Conservation (phyloP, 2,329 filamentous ascomycete species). For the Ascocoryne sarcoides region DNA sequence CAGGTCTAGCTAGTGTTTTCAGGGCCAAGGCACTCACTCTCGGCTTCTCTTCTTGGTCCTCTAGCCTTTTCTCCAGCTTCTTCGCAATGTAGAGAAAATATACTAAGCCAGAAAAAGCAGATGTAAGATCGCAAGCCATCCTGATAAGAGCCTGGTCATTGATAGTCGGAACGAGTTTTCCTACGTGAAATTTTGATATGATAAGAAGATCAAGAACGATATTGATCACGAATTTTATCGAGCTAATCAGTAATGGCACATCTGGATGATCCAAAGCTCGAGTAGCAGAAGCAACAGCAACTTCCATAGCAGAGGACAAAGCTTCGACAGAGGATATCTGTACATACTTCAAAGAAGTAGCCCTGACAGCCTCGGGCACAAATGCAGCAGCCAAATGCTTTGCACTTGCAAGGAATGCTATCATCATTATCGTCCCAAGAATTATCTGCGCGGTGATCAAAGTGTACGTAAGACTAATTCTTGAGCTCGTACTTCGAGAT, state of each 20-base stretch:
- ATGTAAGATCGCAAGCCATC: slow-evolving; percentile 49
- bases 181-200: slow-evolving; percentile 57
- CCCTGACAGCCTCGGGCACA: slow-evolving; percentile 50
- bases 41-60: slow-evolving; percentile 12
- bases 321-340: slow-evolving; percentile 55
- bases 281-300: slow-evolving; percentile 45
- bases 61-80: slow-evolving; percentile 6
- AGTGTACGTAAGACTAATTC: slow-evolving; percentile 53
- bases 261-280: slow-evolving; percentile 61
- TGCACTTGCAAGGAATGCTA: slow-evolving; percentile 48
- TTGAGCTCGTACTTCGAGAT: slow-evolving; percentile 39
- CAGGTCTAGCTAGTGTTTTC: slow-evolving; percentile 44
- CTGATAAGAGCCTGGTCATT: slow-evolving; percentile 57
- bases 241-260: slow-evolving; percentile 58
- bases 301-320: slow-evolving; percentile 53
- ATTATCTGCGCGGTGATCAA: slow-evolving; percentile 51
- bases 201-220: slow-evolving; percentile 59
- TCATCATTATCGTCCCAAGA: slow-evolving; percentile 50
- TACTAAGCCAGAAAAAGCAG: slow-evolving; percentile 44
- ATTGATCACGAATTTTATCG: slow-evolving; percentile 54
- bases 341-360: slow-evolving; percentile 52
- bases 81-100: slow-evolving; percentile 45
- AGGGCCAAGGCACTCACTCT: slow-evolving; percentile 38
- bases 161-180: slow-evolving; percentile 43
- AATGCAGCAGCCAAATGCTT: slow-evolving; percentile 49